Base-by-base conservation (phyloP, 495 filamentous ascomycete species). In the Ramalina peruviana region DNA sequence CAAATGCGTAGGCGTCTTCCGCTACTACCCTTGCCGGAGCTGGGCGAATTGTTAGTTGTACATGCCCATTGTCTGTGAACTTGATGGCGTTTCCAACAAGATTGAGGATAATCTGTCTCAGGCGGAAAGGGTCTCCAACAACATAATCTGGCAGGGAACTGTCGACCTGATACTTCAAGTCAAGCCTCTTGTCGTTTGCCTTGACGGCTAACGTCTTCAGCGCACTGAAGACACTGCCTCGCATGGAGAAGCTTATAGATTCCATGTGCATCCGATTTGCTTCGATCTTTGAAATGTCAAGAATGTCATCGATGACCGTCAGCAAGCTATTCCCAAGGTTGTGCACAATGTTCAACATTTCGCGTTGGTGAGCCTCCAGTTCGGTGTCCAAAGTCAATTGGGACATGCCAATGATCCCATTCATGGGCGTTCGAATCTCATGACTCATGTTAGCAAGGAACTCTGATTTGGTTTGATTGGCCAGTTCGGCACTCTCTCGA, bases 181-280 rank as follows among this genome's bases (percentile, higher is more conserved):
- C 90, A 7, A 99, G 71, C 72, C 85, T 88, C 60, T 90, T 90
- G 65, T 97, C 93, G 59, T 95, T 96, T n/a, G 92, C 92, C 67
- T 92, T 92, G 49, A 94, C 88, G 9, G 92, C 86, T 43, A 99
- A 67, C 0, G 92, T 95, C 65, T 99, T 99, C 51, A 99, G 73
- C 17, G 92, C 92, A 54, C 94, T 96, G 77, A 99, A 99, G 23
- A 99, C 88, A 6, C 88, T 94, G 42, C 89, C 87, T 40, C 92
- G 80, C 46, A 97, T 72, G 0, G 93, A 96, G 67, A 96, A 99
- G 12, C 88, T 89, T 57, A 97, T 96, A 60, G 90, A 86, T 60
- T 99, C 92, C 70, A 99, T 93, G 17, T 94, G 86, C 93, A 99
- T 97, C n/a, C 92, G 81, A 63, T 96, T 90, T 23, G 92, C 92